Evolutionary conservation across 73 alveolate species (phyloP).

Genomic region (Urostyla sp.): DNA sequence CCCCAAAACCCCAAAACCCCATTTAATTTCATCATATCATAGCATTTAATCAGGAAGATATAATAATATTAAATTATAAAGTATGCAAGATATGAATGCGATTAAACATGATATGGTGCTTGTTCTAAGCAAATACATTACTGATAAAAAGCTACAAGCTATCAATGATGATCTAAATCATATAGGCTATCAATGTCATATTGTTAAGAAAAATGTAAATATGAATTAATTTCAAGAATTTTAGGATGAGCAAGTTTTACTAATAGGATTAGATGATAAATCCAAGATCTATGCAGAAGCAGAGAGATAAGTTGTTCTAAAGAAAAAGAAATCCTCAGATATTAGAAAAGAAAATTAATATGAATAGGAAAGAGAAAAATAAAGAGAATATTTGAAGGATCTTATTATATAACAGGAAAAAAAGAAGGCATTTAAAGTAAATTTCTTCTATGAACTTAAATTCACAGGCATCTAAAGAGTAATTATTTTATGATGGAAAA

Average conservation of each 20-base stretch:
- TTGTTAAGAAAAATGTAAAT: neutral
- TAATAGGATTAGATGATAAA: constrained; percentile 37
- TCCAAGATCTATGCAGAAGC: constrained; percentile 52
- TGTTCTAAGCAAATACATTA: too few species aligned
- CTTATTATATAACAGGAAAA: constrained; percentile 53
- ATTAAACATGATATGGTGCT: neutral
- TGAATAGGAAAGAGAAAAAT: constrained; percentile 5
- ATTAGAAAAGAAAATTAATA: neutral
- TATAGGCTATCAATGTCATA: neutral
- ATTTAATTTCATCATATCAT: too few species aligned
- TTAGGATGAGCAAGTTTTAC: neutral
- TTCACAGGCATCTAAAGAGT: constrained; percentile 5
- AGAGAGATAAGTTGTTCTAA: constrained; percentile 40
- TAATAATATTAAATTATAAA: too few species aligned
- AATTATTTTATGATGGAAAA: constrained; percentile 51
- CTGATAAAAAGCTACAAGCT: neutral
- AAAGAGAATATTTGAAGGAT: constrained; percentile 45
- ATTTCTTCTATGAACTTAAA: neutral
- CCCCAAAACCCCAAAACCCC: too few species aligned
- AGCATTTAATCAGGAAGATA: too few species aligned
- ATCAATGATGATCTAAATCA: neutral
- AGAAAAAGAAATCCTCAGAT: constrained; percentile 48
- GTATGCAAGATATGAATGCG: neutral
- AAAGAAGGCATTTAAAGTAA: constrained; percentile 48
- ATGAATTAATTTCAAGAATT: neutral